These are phyloP conservation scores for Pyricularia grisea DNA, from an alignment of 2,329 filamentous ascomycete species.

Conservation along the genomic window DNA sequence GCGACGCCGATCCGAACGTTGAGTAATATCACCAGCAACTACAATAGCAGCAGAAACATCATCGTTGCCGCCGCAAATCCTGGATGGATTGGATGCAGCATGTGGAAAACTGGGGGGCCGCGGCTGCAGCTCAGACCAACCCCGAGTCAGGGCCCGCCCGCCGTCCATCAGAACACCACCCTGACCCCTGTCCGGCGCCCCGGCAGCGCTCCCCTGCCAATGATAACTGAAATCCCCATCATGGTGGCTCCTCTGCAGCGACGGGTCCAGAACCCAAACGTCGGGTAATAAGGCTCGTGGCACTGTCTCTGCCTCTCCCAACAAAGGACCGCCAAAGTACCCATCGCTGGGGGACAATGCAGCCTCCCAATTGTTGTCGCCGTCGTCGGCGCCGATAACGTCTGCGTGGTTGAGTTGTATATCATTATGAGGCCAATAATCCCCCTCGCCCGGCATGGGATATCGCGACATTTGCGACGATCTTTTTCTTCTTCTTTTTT, in stretches of 20 bases:
- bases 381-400: not conserved
- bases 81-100: not conserved
- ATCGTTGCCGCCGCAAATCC: not conserved
- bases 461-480: not conserved
- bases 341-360: conserved; percentile 40
- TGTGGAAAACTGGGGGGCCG: not conserved
- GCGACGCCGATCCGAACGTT: not conserved
- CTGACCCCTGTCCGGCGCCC: not conserved
- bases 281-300: conserved; percentile 37
- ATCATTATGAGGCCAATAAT: not conserved
- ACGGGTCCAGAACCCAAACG: conserved; percentile 39
- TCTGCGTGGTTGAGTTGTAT: not conserved
- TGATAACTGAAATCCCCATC: not conserved
- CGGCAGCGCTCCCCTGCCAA: not conserved
- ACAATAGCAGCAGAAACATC: not conserved
- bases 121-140: not conserved
- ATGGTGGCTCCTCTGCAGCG: conserved; percentile 19
- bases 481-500: not conserved
- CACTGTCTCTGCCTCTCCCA: conserved; percentile 8
- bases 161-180: not conserved
- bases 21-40: not conserved
- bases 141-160: not conserved
- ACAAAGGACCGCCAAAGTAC: conserved; percentile 26
- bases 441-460: not conserved
- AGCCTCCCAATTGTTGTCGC: not conserved